Evolutionary conservation across 2,329 filamentous ascomycete species (phyloP).

Genomic region (Fusarium concolor): DNA sequence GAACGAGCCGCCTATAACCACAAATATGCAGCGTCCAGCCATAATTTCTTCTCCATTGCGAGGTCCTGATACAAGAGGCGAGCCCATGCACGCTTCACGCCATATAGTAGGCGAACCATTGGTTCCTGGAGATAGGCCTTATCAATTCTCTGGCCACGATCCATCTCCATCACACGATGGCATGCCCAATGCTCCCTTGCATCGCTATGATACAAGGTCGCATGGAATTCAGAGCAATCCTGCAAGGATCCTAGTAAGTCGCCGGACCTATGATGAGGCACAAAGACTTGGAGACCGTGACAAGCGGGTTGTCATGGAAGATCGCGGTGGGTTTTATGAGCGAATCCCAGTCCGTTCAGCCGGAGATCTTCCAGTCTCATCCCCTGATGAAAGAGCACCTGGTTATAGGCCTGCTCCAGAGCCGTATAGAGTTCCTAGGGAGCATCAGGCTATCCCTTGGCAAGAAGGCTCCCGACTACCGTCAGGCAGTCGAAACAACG

Average conservation of each 20-base stretch:
- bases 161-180: constrained; percentile 18
- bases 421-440: constrained; percentile 22
- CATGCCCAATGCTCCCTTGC: constrained; percentile 16
- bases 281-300: constrained; percentile 48
- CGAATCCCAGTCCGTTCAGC: constrained; percentile 43
- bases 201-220: constrained; percentile 30
- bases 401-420: constrained; percentile 30
- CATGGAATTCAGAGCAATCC: constrained; percentile 32
- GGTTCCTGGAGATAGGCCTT: constrained; percentile 11
- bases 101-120: constrained; percentile 32
- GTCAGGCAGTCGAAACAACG: constrained; percentile 31
- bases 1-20: constrained; percentile 35
- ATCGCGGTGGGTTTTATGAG: constrained; percentile 54
- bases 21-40: constrained; percentile 37
- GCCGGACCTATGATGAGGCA: constrained; percentile 49
- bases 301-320: constrained; percentile 55
- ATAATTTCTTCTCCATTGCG: constrained; percentile 37
- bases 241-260: constrained; percentile 36
- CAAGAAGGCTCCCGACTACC: constrained; percentile 38
- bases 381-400: constrained; percentile 23
- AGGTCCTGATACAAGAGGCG: constrained; percentile 31
- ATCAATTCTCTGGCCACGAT: constrained; percentile 23
- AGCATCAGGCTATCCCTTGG: constrained; percentile 36
- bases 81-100: constrained; percentile 27
- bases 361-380: constrained; percentile 16